Evolutionary conservation across 306 rosid genomes (phyloP), one percentile per base, ranked within the genome.

Genomic region (Lathyrus tuberosus): DNA sequence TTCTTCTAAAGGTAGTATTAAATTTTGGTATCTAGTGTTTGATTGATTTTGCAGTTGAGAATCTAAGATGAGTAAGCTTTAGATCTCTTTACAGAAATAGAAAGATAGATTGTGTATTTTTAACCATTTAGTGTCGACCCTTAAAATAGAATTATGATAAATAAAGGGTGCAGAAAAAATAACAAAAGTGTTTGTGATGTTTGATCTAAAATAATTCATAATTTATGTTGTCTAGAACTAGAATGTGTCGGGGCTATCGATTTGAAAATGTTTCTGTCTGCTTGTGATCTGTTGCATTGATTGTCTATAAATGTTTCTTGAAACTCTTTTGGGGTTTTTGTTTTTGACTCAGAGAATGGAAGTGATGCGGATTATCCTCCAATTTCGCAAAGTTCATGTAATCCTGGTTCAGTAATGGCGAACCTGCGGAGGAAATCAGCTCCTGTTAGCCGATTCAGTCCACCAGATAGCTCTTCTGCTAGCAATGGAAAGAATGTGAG

Each of bases 1-100:
- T 80, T 88, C 95, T 35, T 95, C 97, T 2, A 82, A 69, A 83
- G 99, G 99, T 91, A 57, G 11, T n/a, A 73, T 61, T 10, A 9
- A 61, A 31, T 70, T 62, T 76, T 70, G 8, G 7, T 49, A 14
- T 28, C 6, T 73, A 33, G 6, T 56, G 7, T 66, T 44, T 58
- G 8, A 51, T 64, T 72, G 12, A 28, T 72, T 56, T 26, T 41
- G 5, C 1, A 0, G 18, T 65, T 53, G 61, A 58, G 81, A 72
- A 52, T 61, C 10, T 28, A 33, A 52, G 44, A 35, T 65, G 35
- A 26, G 8, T 4, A 13, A 18, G 52, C 26, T 5, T 42, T 24
- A 59, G 77, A 74, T 74, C 72, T 64, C 26, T 54, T 71, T 61
- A n/a, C 26, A 31, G n/a, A 51, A 38, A 69, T 37, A 58, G 69